A percentile compares a stretch with the other conserved stretches of the same genome.
These are phyloP conservation scores for Trifolium fragiferum DNA, from an alignment of 306 rosid species.

Conservation along the genomic window DNA sequence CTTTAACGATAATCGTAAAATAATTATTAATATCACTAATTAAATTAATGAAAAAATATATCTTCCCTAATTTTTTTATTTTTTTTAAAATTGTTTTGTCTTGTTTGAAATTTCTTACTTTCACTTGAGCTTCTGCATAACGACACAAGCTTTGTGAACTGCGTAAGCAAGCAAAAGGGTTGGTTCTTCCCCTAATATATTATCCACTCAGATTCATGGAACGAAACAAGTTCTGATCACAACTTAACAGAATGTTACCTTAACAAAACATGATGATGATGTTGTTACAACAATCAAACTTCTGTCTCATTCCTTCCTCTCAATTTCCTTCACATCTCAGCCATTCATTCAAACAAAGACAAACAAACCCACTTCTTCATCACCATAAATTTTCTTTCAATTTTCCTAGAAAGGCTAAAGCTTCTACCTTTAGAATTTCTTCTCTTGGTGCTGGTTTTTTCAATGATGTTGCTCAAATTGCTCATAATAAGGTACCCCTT, in stretches of 20 bases:
- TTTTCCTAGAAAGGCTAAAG: conserved; percentile 40
- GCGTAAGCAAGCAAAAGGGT: not conserved
- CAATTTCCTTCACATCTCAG: not conserved
- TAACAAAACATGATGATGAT: conserved; percentile 41
- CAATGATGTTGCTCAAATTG: conserved; percentile 59
- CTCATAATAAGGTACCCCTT: conserved; percentile 74
- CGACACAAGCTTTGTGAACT: not conserved
- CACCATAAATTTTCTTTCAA: conserved; percentile 16
- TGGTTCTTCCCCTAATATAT: not conserved
- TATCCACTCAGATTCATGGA: not conserved
- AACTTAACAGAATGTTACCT: not conserved
- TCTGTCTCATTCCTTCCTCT: conserved; percentile 45
- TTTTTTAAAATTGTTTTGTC: no score
- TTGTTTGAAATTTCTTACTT: no score
- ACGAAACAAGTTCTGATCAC: not conserved
- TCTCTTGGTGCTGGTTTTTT: conserved; percentile 50
- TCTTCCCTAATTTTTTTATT: no score
- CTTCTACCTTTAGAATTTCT: conserved; percentile 45
- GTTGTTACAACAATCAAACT: conserved; percentile 46
- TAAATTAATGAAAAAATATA: no score
- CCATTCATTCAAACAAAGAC: not conserved
- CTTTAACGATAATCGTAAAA: no score
- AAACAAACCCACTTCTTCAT: conserved; percentile 26
- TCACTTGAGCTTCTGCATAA: not conserved
- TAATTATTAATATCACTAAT: no score